Evolutionary conservation across 495 filamentous ascomycete species (phyloP).

Genomic region (Tuber umbilicatum): DNA sequence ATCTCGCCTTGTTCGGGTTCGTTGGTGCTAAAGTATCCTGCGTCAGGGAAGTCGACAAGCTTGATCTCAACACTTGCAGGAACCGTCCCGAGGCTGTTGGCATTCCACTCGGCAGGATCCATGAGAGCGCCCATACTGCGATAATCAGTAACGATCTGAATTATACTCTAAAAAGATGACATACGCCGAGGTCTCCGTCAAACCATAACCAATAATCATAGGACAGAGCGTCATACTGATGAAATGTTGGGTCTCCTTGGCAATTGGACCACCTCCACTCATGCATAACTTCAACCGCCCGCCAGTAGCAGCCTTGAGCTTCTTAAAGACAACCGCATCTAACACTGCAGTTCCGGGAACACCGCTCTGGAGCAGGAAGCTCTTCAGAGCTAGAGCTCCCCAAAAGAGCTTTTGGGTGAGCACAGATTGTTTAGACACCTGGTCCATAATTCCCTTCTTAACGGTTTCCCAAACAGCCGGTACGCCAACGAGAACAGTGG

Average conservation of each 20-base stretch:
- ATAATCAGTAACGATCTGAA: not conserved
- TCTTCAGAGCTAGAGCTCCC: constrained; percentile 79
- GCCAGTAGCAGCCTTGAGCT: constrained; percentile 84
- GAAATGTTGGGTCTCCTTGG: constrained; percentile 81
- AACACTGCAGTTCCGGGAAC: constrained; percentile 67
- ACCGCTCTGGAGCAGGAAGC: constrained; percentile 67
- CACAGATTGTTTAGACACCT: constrained; percentile 68
- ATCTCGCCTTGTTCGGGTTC: constrained; percentile 85
- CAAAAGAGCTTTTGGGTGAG: constrained; percentile 86
- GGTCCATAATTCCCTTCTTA: constrained; percentile 91
- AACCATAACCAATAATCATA: constrained; percentile 86
- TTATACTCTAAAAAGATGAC: constrained; percentile 6
- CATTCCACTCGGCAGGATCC: constrained; percentile 84
- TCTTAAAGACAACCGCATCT: constrained; percentile 74
- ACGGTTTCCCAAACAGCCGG: constrained; percentile 96
- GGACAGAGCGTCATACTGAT: constrained; percentile 80
- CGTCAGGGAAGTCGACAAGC: constrained; percentile 90
- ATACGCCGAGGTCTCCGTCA: constrained; percentile 75
- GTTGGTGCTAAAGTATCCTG: constrained; percentile 80
- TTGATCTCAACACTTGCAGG: constrained; percentile 80
- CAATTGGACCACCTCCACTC: constrained; percentile 80
- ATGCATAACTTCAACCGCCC: constrained; percentile 71
- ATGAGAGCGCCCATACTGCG: constrained; percentile 74
- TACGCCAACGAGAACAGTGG: constrained; percentile 90
- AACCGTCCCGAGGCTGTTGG: constrained; percentile 69